These are phyloP conservation scores for Leersia perrieri DNA, from an alignment of 176 grass and related monocot species.

Conservation along the genomic window DNA sequence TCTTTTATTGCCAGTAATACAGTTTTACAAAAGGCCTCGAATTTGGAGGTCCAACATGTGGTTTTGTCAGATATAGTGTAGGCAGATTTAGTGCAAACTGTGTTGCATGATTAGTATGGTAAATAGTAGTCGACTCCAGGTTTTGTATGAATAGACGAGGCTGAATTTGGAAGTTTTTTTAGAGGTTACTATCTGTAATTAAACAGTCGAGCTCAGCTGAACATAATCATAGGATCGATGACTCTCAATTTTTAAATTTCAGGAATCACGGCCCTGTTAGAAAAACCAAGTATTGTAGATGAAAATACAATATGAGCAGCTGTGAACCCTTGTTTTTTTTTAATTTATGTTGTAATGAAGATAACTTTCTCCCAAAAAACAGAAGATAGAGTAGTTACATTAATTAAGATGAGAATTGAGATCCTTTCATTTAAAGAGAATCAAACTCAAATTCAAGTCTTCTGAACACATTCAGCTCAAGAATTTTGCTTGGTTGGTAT, in stretches of 20 bases:
- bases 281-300: background rate
- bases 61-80: background rate
- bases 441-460: background rate
- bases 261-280: background rate
- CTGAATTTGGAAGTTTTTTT: background rate
- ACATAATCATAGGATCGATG: background rate
- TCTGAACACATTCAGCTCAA: background rate
- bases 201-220: background rate
- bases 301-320: background rate
- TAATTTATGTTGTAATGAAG: background rate
- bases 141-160: background rate
- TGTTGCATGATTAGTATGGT: background rate
- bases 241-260: background rate
- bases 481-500: constrained; percentile 7
- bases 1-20: background rate
- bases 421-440: background rate
- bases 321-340: background rate
- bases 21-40: background rate
- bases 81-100: background rate
- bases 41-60: background rate
- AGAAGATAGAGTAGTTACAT: background rate
- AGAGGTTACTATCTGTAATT: background rate
- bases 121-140: background rate
- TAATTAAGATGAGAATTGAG: background rate
- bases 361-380: background rate